These are phyloP conservation scores for Wallacemonas sp. DNA, from an alignment of 208 protist species.

Conservation along the genomic window DNA sequence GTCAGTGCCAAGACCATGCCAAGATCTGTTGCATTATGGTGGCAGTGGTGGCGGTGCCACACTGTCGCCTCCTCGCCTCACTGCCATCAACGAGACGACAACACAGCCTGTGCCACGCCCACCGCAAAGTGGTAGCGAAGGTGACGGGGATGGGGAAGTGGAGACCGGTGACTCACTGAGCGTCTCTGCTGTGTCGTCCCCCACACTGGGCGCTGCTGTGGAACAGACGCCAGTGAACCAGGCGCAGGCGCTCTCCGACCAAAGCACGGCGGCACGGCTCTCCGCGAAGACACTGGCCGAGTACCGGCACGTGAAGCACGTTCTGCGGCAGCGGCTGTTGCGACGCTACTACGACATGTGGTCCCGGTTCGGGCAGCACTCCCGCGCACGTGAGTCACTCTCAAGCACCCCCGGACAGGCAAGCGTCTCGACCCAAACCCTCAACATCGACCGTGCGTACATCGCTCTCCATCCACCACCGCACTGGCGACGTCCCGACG, in stretches of 20 bases:
- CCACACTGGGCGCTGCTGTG: background rate
- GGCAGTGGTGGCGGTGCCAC: too few species aligned
- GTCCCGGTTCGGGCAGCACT: background rate
- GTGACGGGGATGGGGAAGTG: too few species aligned
- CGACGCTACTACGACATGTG: slow-evolving; percentile 55
- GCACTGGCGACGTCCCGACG: too few species aligned
- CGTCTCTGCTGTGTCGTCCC: background rate
- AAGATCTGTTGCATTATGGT: too few species aligned
- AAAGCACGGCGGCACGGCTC: slow-evolving; percentile 8
- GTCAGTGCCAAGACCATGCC: too few species aligned
- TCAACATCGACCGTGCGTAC: background rate
- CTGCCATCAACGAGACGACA: too few species aligned
- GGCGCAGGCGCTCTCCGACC: background rate
- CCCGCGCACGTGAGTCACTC: background rate
- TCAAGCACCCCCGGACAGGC: background rate
- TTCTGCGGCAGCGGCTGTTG: slow-evolving; percentile 27
- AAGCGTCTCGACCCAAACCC: slow-evolving; percentile 15
- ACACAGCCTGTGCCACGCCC: too few species aligned
- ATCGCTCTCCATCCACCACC: too few species aligned
- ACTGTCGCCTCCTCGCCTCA: too few species aligned
- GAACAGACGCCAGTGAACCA: slow-evolving; percentile 15
- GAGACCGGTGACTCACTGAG: too few species aligned
- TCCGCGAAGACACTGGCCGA: slow-evolving; percentile 26
- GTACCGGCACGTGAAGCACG: slow-evolving; percentile 44
- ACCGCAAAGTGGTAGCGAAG: too few species aligned